Percentiles rank a stretch among this genome's conserved stretches.
Conservation (phyloP, 345 rosid genomes). For the Lagerstroemia speciosa region DNA sequence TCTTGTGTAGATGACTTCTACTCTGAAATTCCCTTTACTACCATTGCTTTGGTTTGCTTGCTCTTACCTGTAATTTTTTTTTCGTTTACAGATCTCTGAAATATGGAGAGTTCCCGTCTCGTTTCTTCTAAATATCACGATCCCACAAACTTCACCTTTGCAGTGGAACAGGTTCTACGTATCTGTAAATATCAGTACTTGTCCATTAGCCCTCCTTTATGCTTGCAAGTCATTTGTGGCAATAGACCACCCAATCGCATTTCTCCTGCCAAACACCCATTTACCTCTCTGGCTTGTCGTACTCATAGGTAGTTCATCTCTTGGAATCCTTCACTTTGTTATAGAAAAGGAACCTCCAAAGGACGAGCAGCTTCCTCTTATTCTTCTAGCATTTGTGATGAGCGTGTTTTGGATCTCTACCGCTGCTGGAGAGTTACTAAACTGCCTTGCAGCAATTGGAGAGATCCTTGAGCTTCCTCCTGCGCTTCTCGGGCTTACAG, state of each 20-base stretch:
- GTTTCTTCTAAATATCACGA: constrained; percentile 60
- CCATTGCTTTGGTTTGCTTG: not conserved
- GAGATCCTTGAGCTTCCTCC: constrained; percentile 66
- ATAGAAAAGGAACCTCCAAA: constrained; percentile 79
- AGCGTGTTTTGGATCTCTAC: constrained; percentile 96
- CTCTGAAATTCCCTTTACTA: not conserved
- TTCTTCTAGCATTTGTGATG: constrained; percentile 70
- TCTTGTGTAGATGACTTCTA: not conserved
- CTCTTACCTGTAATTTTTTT: constrained; percentile 10
- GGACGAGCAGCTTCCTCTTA: constrained; percentile 60
- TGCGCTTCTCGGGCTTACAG: constrained; percentile 79
- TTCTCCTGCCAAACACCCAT: constrained; percentile 63
- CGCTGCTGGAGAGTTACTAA: constrained; percentile 83
- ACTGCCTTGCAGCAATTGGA: constrained; percentile 82
- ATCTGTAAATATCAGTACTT: constrained; percentile 69
- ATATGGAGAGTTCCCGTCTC: constrained; percentile 69
- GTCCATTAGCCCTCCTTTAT: constrained; percentile 77
- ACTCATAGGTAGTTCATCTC: constrained; percentile 58
- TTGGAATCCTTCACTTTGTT: constrained; percentile 64
- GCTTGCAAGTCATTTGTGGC: constrained; percentile 75
- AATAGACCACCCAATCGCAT: constrained; percentile 63
- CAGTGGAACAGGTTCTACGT: constrained; percentile 69
- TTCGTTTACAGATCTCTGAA: constrained; percentile 49
- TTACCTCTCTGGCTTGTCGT: constrained; percentile 78
- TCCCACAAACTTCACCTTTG: constrained; percentile 68